Conservation (phyloP, 2,329 filamentous ascomycete species). For the Phoma sp. region DNA sequence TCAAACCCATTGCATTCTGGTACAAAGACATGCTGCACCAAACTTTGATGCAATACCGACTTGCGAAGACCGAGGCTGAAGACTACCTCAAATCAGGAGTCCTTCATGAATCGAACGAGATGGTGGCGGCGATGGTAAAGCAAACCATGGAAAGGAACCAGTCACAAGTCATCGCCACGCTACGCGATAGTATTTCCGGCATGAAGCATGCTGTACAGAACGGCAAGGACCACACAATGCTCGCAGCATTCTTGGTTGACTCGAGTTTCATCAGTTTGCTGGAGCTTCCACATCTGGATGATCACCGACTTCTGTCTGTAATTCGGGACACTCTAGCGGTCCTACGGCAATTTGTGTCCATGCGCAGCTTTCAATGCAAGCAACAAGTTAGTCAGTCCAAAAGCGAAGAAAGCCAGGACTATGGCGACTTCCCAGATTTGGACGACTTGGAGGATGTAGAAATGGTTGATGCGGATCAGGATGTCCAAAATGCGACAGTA, state of each 20-base stretch:
- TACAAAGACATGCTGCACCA: slow-evolving; percentile 59
- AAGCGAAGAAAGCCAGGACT: slow-evolving; percentile 69
- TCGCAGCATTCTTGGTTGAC: slow-evolving; percentile 52
- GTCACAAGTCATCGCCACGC: slow-evolving; percentile 60
- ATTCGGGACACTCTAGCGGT: slow-evolving; percentile 59
- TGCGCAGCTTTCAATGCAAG: slow-evolving; percentile 17
- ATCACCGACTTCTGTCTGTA: slow-evolving; percentile 51
- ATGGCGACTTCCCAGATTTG: slow-evolving; percentile 64
- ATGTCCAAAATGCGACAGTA: background rate
- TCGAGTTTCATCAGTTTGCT: slow-evolving; percentile 55
- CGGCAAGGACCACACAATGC: slow-evolving; percentile 48
- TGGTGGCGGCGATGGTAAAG: slow-evolving; percentile 57
- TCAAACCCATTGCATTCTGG: slow-evolving; percentile 61
- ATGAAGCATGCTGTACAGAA: slow-evolving; percentile 57
- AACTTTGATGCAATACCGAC: slow-evolving; percentile 60
- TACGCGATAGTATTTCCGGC: slow-evolving; percentile 59
- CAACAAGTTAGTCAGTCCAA: slow-evolving; percentile 40
- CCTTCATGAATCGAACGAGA: slow-evolving; percentile 43
- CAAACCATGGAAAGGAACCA: slow-evolving; percentile 63
- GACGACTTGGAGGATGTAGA: slow-evolving; percentile 57
- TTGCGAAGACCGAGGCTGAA: slow-evolving; percentile 64
- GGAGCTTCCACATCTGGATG: slow-evolving; percentile 58
- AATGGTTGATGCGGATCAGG: slow-evolving; percentile 29
- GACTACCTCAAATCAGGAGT: slow-evolving; percentile 53
- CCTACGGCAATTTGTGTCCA: slow-evolving; percentile 49